phyloP scores from a whole-genome alignment of 2,329 filamentous ascomycete genomes.

The Cercospora zeae-maydis region DNA sequence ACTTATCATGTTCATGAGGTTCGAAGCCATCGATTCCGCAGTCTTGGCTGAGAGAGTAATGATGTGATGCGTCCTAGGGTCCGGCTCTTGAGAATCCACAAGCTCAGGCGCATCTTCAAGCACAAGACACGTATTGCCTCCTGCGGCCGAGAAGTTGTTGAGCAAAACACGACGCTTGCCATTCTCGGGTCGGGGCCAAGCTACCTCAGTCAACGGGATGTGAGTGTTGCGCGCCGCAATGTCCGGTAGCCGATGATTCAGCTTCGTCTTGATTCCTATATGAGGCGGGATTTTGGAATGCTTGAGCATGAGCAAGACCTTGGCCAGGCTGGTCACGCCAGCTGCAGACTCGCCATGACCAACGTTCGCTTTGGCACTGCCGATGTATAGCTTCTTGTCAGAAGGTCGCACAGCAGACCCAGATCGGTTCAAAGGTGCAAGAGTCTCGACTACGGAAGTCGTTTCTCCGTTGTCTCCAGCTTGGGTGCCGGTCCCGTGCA shows the following conservation, averaged over 20 bases:
- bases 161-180: constrained; percentile 45
- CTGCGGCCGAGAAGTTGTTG: constrained; percentile 70
- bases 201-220: constrained; percentile 51
- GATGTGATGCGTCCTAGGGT: constrained; percentile 52
- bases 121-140: constrained; percentile 66
- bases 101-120: constrained; percentile 57
- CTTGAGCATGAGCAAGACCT: constrained; percentile 63
- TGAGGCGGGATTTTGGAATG: constrained; percentile 63
- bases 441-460: constrained; percentile 67
- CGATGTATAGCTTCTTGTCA: constrained; percentile 41
- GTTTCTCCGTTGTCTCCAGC: constrained; percentile 81
- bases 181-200: constrained; percentile 34
- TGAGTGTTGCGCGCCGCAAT: constrained; percentile 55
- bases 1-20: constrained; percentile 41
- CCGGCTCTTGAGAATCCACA: constrained; percentile 21
- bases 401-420: constrained; percentile 49
- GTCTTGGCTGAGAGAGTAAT: constrained; percentile 59
- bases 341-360: constrained; percentile 54
- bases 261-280: constrained; percentile 61
- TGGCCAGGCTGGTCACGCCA: constrained; percentile 57
- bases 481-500: constrained; percentile 86
- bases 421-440: constrained; percentile 53
- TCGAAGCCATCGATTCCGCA: constrained; percentile 45
- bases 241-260: constrained; percentile 61
- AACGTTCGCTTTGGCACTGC: constrained; percentile 54